Percentiles rank a stretch among this genome's conserved stretches.
phyloP scores from a whole-genome alignment of 495 filamentous ascomycete species.

The Venustampulla echinocandica region DNA sequence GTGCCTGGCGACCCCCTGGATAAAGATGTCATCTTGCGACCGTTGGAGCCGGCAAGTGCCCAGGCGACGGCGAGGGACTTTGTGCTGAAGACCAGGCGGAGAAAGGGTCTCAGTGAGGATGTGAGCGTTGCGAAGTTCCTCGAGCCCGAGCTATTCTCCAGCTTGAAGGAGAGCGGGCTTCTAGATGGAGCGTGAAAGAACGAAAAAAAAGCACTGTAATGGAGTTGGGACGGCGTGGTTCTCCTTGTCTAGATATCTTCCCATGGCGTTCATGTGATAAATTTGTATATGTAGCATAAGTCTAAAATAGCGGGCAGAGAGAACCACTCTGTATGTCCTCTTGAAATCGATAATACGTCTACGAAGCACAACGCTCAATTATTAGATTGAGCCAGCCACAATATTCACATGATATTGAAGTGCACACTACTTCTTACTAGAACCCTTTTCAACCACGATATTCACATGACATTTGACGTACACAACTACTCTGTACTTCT shows the following conservation, averaged over 20 bases:
- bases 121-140: conserved; percentile 92
- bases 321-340: too few species aligned
- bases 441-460: too few species aligned
- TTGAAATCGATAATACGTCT: too few species aligned
- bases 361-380: too few species aligned
- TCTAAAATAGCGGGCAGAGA: too few species aligned
- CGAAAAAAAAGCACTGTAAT: conserved; percentile 6
- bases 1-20: conserved; percentile 95
- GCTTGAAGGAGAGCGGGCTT: conserved; percentile 80
- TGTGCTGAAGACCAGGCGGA: conserved; percentile 84
- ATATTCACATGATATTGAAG: too few species aligned
- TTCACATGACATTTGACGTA: too few species aligned
- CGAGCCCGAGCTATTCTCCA: conserved; percentile 85
- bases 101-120: conserved; percentile 93
- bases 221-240: conserved; percentile 12
- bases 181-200: conserved; percentile 51
- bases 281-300: background rate
- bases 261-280: background rate
- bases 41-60: conserved; percentile 76
- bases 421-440: too few species aligned
- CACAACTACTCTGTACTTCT: too few species aligned
- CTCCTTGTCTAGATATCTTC: conserved; percentile 7
- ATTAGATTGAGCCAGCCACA: too few species aligned
- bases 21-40: conserved; percentile 68
- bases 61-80: conserved; percentile 91